Conservation (phyloP, 2,329 filamentous ascomycete species). For the Hypoxylon sp. region DNA sequence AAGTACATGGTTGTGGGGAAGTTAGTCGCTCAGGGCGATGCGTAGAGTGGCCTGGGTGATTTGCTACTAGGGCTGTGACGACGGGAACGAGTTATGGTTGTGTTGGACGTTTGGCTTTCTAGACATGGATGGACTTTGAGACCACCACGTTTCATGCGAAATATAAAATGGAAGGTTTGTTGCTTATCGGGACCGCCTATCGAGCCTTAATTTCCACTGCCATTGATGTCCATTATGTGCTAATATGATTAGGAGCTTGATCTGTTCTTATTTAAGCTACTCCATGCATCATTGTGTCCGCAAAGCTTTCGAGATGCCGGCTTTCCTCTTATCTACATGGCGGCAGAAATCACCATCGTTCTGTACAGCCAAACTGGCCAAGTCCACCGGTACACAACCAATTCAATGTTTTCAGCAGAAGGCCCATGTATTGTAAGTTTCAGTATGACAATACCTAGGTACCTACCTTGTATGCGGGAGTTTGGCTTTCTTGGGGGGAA, state of each 20-base stretch:
- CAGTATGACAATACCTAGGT: background rate
- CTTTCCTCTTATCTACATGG: background rate
- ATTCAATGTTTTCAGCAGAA: background rate
- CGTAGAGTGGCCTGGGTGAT: conserved; percentile 25
- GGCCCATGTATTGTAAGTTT: background rate
- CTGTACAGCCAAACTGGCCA: background rate
- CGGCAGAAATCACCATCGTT: background rate
- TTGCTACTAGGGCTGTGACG: background rate
- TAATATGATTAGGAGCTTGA: background rate
- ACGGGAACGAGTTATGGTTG: conserved; percentile 1
- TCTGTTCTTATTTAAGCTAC: background rate
- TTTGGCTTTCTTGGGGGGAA: background rate
- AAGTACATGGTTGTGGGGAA: conserved; percentile 97
- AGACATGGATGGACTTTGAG: background rate
- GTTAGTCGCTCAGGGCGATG: conserved; percentile 70
- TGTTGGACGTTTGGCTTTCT: background rate
- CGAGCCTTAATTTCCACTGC: background rate
- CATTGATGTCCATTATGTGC: background rate
- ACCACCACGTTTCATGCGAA: background rate
- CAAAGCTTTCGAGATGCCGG: background rate
- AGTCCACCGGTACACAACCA: background rate
- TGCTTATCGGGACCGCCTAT: background rate
- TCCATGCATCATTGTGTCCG: background rate
- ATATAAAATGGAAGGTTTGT: conserved; percentile 6
- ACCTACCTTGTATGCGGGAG: background rate